These are phyloP conservation scores for Chaetomium sp. DNA, from an alignment of 2,329 filamentous ascomycete species.

Conservation along the genomic window DNA sequence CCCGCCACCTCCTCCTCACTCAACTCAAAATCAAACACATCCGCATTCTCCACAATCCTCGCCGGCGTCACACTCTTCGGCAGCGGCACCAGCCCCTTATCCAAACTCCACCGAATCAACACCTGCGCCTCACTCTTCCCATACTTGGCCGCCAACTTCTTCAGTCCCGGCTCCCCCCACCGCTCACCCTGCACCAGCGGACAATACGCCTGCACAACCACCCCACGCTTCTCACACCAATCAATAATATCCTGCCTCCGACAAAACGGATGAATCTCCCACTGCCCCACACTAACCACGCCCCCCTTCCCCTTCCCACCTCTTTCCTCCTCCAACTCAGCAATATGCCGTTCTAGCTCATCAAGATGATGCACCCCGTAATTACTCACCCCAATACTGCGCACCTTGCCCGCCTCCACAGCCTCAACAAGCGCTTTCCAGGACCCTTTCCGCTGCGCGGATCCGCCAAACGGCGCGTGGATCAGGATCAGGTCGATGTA, in stretches of 20 bases:
- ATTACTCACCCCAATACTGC: slow-evolving; percentile 59
- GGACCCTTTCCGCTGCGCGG: slow-evolving; percentile 48
- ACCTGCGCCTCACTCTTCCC: slow-evolving; percentile 69
- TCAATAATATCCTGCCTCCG: slow-evolving; percentile 68
- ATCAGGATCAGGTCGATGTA: slow-evolving; percentile 64
- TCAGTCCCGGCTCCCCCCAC: slow-evolving; percentile 60
- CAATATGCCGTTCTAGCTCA: slow-evolving; percentile 53
- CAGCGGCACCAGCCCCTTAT: slow-evolving; percentile 64
- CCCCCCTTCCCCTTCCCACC: slow-evolving; percentile 60
- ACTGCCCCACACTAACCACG: slow-evolving; percentile 76
- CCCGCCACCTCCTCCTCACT: slow-evolving; percentile 49
- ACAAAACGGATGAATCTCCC: slow-evolving; percentile 87
- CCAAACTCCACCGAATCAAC: slow-evolving; percentile 72
- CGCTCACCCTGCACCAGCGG: slow-evolving; percentile 62
- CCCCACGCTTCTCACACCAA: slow-evolving; percentile 62
- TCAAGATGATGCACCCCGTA: slow-evolving; percentile 58
- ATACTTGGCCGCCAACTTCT: slow-evolving; percentile 63
- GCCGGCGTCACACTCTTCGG: slow-evolving; percentile 56
- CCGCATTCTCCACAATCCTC: slow-evolving; percentile 57
- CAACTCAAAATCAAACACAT: slow-evolving; percentile 56
- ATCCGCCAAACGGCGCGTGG: slow-evolving; percentile 55
- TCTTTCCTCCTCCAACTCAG: slow-evolving; percentile 54
- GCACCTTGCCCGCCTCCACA: slow-evolving; percentile 54
- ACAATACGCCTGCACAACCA: slow-evolving; percentile 58
- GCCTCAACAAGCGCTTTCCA: slow-evolving; percentile 60